Base-by-base conservation (phyloP, 352 stramenopile genomes). In the Globisporangium emineosum region DNA sequence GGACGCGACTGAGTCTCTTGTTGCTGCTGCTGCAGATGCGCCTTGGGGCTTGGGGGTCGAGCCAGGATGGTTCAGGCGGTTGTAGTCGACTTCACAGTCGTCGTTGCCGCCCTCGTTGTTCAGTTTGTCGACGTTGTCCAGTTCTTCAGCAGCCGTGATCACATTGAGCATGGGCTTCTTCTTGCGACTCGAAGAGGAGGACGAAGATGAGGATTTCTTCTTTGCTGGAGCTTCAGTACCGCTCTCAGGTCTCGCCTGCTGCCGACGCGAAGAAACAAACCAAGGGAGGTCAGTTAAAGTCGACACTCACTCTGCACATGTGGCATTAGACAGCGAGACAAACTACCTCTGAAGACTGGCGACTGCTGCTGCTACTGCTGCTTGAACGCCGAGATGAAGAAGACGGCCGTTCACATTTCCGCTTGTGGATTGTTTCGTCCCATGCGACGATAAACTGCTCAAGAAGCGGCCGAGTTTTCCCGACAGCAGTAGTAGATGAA, bases 21-120 rank as follows among this genome's bases (percentile, higher is more conserved):
- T n/a, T n/a, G 54, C 49, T 50, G 0, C 13, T 42, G 40, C 40
- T 47, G n/a, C 40, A 23, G 40, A 47, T 17, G 40, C 40, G 17
- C 33, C 52, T 45, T 64, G 63, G 0, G 82, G 64, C 32, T 83
- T 81, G 10, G 81, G 78, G 21, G 82, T 90, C 57, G 78, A 87
- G 4, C 81, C 81, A 15, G 79, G 81, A 49, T 84, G 77, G n/a
- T 85, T 75, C 33, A 87, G 62, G 17, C 72, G 69, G 67, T 89
- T 93, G 68, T 71, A 90, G 10, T 73, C 73, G 25, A 62, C 43
- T 19, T 69, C 64, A 8, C 58, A 43, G 47, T 62, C 23, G 29
- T 54, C 54, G 35, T 62, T 23, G 23, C 50, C 55, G 17, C 66
- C 52, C 5, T 42, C 37, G 9, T 40, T 64, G 21, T 50, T 37